These are phyloP conservation scores for Pistacia integerrima DNA, from an alignment of 345 rosid genomes.

Conservation along the genomic window DNA sequence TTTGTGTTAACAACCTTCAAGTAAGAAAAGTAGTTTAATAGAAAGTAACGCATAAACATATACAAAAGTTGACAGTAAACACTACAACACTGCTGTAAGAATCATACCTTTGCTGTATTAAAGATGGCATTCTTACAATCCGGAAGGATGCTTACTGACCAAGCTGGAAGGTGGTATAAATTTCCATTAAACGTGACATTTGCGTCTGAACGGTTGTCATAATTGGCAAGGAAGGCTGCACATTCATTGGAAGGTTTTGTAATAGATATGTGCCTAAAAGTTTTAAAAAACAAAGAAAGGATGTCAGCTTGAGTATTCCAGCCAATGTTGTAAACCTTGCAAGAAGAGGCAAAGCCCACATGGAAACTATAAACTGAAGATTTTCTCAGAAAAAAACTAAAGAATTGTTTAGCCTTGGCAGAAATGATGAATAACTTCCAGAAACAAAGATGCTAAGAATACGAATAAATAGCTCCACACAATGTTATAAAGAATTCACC, in stretches of 20 bases:
- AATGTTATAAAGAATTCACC: neutral
- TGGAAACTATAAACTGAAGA: neutral
- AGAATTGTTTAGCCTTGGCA: too few species aligned
- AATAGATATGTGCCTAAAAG: conserved; percentile 60
- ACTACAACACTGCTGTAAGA: neutral
- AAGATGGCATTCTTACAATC: conserved; percentile 59
- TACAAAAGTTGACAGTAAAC: neutral
- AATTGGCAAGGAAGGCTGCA: conserved; percentile 70
- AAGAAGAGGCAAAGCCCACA: neutral
- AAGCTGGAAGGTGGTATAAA: conserved; percentile 57
- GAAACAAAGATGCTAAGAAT: too few species aligned
- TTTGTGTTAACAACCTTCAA: conserved; percentile 59
- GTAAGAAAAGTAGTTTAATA: conserved; percentile 4
- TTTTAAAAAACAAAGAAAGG: neutral
- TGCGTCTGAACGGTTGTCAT: conserved; percentile 43
- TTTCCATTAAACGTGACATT: conserved; percentile 51
- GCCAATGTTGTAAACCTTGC: neutral
- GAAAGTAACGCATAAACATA: neutral
- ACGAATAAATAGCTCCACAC: neutral
- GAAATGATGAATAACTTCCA: too few species aligned
- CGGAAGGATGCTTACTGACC: conserved; percentile 79
- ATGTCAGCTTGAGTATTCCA: neutral
- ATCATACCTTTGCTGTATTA: conserved; percentile 62
- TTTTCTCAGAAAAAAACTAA: neutral
- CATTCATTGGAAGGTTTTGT: conserved; percentile 48